Conservation (phyloP, 768 basidiomycete species). For the Podaxis rugospora region DNA sequence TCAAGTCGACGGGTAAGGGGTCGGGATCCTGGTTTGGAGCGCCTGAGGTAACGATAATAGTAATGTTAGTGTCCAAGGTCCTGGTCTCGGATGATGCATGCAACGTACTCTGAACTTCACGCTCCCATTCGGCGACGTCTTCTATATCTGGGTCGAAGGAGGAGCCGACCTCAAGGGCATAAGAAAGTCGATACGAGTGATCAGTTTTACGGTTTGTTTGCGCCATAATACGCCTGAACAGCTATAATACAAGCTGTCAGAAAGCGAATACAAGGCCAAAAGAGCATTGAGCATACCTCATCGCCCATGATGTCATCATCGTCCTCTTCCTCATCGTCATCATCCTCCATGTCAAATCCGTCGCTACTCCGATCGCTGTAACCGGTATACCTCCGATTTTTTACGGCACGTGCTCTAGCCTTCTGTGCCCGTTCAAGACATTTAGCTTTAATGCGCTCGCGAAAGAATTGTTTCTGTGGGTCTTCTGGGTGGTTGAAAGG, state of each 20-base stretch:
- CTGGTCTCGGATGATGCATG: neutral
- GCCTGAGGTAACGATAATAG: neutral
- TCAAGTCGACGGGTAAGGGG: conserved; percentile 37
- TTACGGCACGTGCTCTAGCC: conserved; percentile 47
- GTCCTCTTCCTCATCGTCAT: conserved; percentile 45
- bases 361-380: conserved; percentile 45
- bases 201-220: conserved; percentile 44
- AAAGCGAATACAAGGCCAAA: neutral
- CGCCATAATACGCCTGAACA: conserved; percentile 62
- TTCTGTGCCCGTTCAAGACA: conserved; percentile 60
- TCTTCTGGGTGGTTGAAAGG: conserved; percentile 27
- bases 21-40: neutral
- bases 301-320: conserved; percentile 60
- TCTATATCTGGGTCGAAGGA: conserved; percentile 75
- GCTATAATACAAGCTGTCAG: conserved; percentile 30
- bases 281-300: conserved; percentile 37
- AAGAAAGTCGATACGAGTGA: conserved; percentile 60
- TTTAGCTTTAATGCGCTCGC: conserved; percentile 56
- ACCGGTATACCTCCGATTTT: conserved; percentile 27
- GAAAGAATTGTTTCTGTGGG: conserved; percentile 49
- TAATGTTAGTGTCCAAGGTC: neutral
- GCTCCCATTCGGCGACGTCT: conserved; percentile 58
- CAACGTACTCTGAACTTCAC: conserved; percentile 39
- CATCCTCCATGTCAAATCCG: conserved; percentile 37
- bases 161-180: conserved; percentile 65